Evolutionary conservation across 2,329 filamentous ascomycete species (phyloP).

Genomic region (Diaporthe sp.): DNA sequence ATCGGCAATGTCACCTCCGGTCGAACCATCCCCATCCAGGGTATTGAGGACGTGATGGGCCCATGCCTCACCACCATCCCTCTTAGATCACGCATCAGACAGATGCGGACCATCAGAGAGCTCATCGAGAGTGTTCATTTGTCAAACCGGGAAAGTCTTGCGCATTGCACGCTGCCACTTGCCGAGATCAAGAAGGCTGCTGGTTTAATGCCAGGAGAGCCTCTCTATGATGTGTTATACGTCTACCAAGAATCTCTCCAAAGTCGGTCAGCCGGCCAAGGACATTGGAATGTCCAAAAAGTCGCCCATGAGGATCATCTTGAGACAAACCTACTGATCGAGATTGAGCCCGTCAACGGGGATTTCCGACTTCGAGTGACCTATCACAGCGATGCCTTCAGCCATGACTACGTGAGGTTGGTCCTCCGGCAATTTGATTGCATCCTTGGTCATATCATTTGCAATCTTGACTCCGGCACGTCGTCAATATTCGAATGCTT

Average conservation of each 20-base stretch:
- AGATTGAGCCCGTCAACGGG: conserved; percentile 74
- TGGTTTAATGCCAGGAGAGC: conserved; percentile 64
- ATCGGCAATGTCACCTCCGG: conserved; percentile 88
- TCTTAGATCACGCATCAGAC: conserved; percentile 71
- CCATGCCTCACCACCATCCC: conserved; percentile 85
- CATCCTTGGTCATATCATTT: conserved; percentile 53
- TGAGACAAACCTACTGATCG: conserved; percentile 82
- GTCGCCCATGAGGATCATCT: conserved; percentile 76
- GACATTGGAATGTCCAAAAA: conserved; percentile 59
- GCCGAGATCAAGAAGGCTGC: conserved; percentile 76
- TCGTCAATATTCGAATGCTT: conserved; percentile 45
- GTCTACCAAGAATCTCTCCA: conserved; percentile 84
- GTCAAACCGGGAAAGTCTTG: conserved; percentile 74
- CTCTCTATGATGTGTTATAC: conserved; percentile 82
- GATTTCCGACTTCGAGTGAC: conserved; percentile 60
- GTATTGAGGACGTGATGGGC: conserved; percentile 80
- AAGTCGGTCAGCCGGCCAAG: conserved; percentile 42
- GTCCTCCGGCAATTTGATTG: conserved; percentile 73
- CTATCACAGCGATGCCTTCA: conserved; percentile 62
- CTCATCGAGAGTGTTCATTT: conserved; percentile 74
- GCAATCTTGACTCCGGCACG: conserved; percentile 46
- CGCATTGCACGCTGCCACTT: conserved; percentile 73
- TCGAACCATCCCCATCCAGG: conserved; percentile 77
- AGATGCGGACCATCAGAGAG: conserved; percentile 66
- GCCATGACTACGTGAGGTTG: conserved; percentile 64